Evolutionary conservation across 352 stramenopile species (phyloP).

Genomic region (Pythium pyrilobum): DNA sequence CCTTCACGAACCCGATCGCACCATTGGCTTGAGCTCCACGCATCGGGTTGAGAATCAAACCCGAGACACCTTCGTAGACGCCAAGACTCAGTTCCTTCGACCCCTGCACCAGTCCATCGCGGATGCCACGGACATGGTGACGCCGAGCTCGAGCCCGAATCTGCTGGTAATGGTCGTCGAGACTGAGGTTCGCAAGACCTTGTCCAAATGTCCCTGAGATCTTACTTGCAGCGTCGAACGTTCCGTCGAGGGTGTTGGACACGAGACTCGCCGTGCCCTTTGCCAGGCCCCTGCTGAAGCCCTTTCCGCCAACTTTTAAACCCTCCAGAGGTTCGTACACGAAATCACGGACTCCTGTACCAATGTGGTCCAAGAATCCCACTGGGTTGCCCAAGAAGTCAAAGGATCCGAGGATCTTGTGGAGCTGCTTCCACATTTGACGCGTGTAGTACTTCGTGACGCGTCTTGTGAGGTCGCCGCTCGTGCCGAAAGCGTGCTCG

Average conservation of each 20-base stretch:
- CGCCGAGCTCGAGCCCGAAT: constrained; percentile 73
- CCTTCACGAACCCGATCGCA: constrained; percentile 77
- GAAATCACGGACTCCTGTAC: constrained; percentile 93
- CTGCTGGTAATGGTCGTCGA: constrained; percentile 87
- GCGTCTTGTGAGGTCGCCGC: constrained; percentile 67
- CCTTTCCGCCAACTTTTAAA: constrained; percentile 83
- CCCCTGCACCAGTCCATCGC: constrained; percentile 76
- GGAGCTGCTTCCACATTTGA: constrained; percentile 86
- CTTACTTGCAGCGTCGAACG: constrained; percentile 84
- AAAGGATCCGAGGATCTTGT: constrained; percentile 86
- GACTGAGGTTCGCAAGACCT: constrained; percentile 76
- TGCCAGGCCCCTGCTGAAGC: constrained; percentile 80
- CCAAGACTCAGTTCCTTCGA: constrained; percentile 82
- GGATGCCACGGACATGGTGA: constrained; percentile 71
- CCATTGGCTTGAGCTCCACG: constrained; percentile 74
- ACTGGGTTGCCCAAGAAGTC: constrained; percentile 88
- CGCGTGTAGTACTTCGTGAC: constrained; percentile 90
- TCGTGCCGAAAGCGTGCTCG: constrained; percentile 87
- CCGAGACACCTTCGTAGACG: constrained; percentile 80
- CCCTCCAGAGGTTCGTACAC: constrained; percentile 96
- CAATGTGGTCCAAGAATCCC: constrained; percentile 92
- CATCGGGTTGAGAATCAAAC: constrained; percentile 77
- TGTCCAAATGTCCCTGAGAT: constrained; percentile 87
- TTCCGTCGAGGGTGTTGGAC: constrained; percentile 82
- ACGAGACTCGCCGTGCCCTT: constrained; percentile 87